phyloP scores from a whole-genome alignment of 768 basidiomycete genomes.

The Rhodosporidiobolus odoratus region DNA sequence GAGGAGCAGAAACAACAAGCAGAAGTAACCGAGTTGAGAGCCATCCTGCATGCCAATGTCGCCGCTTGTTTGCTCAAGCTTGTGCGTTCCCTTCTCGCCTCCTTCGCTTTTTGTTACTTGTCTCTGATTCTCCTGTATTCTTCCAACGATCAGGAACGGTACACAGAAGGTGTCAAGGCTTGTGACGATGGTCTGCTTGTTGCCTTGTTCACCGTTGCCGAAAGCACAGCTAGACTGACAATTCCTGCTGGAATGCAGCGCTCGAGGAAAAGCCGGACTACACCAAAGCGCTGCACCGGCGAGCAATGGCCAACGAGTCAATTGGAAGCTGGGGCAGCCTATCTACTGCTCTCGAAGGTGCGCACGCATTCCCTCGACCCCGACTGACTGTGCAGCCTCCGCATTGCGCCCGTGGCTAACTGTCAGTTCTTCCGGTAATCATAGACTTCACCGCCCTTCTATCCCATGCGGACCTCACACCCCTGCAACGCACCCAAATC shows the following conservation, averaged over 20 bases:
- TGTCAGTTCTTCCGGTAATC: background rate
- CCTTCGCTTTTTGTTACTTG: background rate
- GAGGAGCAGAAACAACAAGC: slow-evolving; percentile 9
- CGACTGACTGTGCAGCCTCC: too few species aligned
- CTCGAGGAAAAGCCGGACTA: slow-evolving; percentile 80
- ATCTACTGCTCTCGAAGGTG: slow-evolving; percentile 76
- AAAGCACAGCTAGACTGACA: slow-evolving; percentile 11
- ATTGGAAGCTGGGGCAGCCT: slow-evolving; percentile 79
- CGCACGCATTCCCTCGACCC: slow-evolving; percentile 16
- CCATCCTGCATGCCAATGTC: slow-evolving; percentile 36
- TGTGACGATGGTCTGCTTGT: slow-evolving; percentile 63
- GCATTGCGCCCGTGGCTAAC: background rate
- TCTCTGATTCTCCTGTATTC: background rate
- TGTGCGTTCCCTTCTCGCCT: slow-evolving; percentile 16
- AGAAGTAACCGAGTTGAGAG: slow-evolving; percentile 29
- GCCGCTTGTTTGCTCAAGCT: slow-evolving; percentile 39
- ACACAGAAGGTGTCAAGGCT: slow-evolving; percentile 67
- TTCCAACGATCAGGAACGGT: slow-evolving; percentile 28
- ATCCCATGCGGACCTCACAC: slow-evolving; percentile 57
- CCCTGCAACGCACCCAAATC: slow-evolving; percentile 54
- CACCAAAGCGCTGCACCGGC: slow-evolving; percentile 77
- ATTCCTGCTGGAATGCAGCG: slow-evolving; percentile 53
- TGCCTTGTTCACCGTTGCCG: background rate
- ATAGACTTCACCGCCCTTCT: slow-evolving; percentile 75
- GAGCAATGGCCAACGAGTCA: slow-evolving; percentile 77